Conservation (phyloP, 2,329 filamentous ascomycete species). For the Blumeria hordei region DNA sequence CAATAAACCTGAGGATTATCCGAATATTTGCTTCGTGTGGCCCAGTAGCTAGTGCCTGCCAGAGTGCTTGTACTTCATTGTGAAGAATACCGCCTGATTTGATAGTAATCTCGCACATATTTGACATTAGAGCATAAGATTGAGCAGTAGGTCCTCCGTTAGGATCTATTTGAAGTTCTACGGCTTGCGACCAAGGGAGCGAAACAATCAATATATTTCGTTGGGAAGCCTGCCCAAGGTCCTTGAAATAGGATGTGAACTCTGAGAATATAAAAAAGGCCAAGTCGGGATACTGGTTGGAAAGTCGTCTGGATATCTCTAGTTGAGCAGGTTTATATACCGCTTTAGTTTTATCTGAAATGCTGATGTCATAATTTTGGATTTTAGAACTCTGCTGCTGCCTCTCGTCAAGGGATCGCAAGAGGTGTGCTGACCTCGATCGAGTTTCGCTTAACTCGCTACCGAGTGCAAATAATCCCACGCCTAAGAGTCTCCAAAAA, state of each 20-base stretch:
- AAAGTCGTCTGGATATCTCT: constrained; percentile 76
- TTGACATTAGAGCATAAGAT: constrained; percentile 86
- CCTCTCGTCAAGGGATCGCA: constrained; percentile 61
- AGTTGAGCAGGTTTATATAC: constrained; percentile 97
- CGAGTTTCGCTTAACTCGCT: constrained; percentile 77
- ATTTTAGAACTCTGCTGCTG: constrained; percentile 73
- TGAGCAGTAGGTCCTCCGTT: constrained; percentile 74
- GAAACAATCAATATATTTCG: constrained; percentile 87
- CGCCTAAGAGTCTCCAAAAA: constrained; percentile 75
- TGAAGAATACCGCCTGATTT: constrained; percentile 70
- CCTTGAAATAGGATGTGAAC: constrained; percentile 82
- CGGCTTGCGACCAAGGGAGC: constrained; percentile 84
- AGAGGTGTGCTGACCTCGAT: constrained; percentile 61
- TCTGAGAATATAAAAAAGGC: constrained; percentile 92
- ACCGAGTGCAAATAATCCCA: constrained; percentile 77
- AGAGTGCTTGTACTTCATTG: constrained; percentile 90
- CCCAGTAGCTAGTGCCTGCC: constrained; percentile 86
- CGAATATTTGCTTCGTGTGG: constrained; percentile 87
- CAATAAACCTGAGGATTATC: constrained; percentile 87
- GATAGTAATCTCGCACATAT: constrained; percentile 89
- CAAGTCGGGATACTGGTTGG: constrained; percentile 67
- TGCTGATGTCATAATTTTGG: constrained; percentile 93
- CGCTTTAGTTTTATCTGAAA: constrained; percentile 92
- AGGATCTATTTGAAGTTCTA: constrained; percentile 77
- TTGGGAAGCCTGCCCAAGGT: constrained; percentile 58